A percentile compares a stretch with the other conserved stretches of the same genome.
Conservation (phyloP, 176 grass and related monocot species). For the Hordeum vulgare region MorexV3_pseudomolecules_assembly NC_058519.1:236096725-236097224, state of each 20-base stretch:
- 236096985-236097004: neutral
- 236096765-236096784: neutral
- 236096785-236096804: neutral
- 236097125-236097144: neutral
- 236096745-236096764: conserved; percentile 54
- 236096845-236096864: neutral
- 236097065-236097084: neutral
- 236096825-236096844: neutral
- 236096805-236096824: neutral
- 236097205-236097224: neutral
- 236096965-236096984: neutral
- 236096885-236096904: neutral
- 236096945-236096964: neutral
- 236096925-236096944: neutral
- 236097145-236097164: neutral
- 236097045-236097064: neutral
- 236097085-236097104: neutral
- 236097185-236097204: neutral
- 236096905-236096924: neutral
- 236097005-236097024: neutral
- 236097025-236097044: neutral
- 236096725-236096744: conserved; percentile 74
- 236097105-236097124: neutral
- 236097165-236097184: neutral
- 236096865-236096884: neutral